Evolutionary conservation across 257 asterid species (phyloP).

Genomic region (Solanum stenotomum): DNA sequence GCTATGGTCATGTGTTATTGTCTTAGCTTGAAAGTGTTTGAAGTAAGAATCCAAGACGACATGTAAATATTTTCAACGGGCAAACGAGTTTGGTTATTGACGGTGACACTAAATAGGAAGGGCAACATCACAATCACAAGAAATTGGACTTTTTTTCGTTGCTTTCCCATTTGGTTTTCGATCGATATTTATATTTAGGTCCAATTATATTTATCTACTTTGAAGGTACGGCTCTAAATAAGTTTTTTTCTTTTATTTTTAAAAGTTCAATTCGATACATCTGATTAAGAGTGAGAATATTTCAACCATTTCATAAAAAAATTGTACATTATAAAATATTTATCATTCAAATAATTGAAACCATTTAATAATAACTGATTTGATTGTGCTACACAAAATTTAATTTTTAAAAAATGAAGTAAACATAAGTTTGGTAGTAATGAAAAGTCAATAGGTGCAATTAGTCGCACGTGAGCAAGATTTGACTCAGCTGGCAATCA

Average conservation of each 20-base stretch:
- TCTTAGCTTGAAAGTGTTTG: neutral
- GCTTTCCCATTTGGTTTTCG: neutral
- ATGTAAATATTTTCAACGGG: neutral
- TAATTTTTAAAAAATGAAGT: neutral
- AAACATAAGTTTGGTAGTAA: slow-evolving; percentile 15
- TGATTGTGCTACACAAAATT: neutral
- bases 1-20: neutral
- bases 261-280: rapidly evolving
- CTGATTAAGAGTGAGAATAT: neutral
- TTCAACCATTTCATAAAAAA: neutral
- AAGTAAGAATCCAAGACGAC: neutral
- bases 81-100: neutral
- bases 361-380: neutral
- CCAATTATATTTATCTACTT: neutral
- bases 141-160: neutral
- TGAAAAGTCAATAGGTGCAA: slow-evolving; percentile 54
- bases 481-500: slow-evolving; percentile 33
- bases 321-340: neutral
- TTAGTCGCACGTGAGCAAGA: slow-evolving; percentile 57
- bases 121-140: neutral
- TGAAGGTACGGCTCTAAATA: rapidly evolving
- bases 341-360: neutral
- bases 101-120: neutral
- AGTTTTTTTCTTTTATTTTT: neutral
- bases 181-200: rapidly evolving